These are phyloP conservation scores for Torulaspora microellipsoides DNA, from an alignment of 805 yeast genomes.

Conservation along the genomic window DNA sequence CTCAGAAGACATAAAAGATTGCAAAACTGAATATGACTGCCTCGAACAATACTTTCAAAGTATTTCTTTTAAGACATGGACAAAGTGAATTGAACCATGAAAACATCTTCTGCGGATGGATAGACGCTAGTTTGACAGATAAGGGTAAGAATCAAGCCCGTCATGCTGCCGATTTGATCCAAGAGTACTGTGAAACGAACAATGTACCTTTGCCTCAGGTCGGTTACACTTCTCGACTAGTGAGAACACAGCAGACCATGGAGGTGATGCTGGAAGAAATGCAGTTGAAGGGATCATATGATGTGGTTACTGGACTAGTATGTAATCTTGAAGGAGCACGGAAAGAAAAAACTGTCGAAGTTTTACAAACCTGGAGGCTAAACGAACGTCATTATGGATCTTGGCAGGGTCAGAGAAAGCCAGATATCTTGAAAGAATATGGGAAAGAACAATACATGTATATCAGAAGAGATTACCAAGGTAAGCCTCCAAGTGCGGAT, in stretches of 20 bases:
- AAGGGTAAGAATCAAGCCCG: slow-evolving; percentile 66
- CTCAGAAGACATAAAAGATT: too few relatives aligned
- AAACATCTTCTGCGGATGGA: slow-evolving; percentile 82
- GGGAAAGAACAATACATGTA: slow-evolving; percentile 72
- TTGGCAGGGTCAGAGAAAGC: slow-evolving; percentile 74
- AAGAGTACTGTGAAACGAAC: slow-evolving; percentile 34
- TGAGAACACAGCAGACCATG: slow-evolving; percentile 73
- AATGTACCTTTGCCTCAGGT: slow-evolving; percentile 44
- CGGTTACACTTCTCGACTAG: slow-evolving; percentile 64
- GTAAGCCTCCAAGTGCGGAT: slow-evolving; percentile 54
- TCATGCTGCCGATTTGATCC: slow-evolving; percentile 57
- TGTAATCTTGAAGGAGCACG: slow-evolving; percentile 11
- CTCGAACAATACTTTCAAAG: slow-evolving; percentile 23
- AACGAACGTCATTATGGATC: slow-evolving; percentile 84
- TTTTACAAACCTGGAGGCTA: slow-evolving; percentile 69
- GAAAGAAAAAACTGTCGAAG: slow-evolving; percentile 47
- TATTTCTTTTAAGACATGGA: slow-evolving; percentile 66
- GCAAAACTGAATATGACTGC: slow-evolving; percentile 11
- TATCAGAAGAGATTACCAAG: slow-evolving; percentile 76
- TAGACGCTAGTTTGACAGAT: slow-evolving; percentile 64
- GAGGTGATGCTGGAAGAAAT: slow-evolving; percentile 57
- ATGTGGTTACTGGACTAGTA: slow-evolving; percentile 21
- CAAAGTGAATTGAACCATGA: slow-evolving; percentile 75
- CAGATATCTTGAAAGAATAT: slow-evolving; percentile 55
- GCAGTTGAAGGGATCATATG: slow-evolving; percentile 17